Percentiles rank a stretch among this genome's conserved stretches.
phyloP scores from a whole-genome alignment of 768 basidiomycete genomes.

The Leccinellum luteum region DNA sequence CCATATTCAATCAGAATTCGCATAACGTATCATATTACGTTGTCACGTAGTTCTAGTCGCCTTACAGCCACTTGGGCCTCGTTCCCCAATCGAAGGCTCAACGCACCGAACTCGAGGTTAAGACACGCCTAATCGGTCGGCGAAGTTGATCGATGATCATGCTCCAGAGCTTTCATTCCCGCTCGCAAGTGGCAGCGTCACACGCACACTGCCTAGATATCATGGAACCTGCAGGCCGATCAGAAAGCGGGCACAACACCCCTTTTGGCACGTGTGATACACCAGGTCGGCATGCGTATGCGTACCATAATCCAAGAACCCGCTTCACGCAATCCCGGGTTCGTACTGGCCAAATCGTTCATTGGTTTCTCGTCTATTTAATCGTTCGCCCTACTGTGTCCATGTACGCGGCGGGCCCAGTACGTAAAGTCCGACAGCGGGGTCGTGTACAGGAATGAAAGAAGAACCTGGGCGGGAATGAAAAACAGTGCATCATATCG shows the following conservation, averaged over 20 bases:
- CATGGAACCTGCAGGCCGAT: background rate
- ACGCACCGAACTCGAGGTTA: background rate
- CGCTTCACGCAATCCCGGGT: background rate
- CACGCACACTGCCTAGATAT: background rate
- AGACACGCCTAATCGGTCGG: background rate
- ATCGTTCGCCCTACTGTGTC: background rate
- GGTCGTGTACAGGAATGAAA: background rate
- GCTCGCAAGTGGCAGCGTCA: background rate
- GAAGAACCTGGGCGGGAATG: slow-evolving; percentile 18
- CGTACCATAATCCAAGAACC: background rate
- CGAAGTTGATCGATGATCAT: background rate
- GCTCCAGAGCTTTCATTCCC: background rate
- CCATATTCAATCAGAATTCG: too few species aligned
- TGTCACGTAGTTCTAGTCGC: background rate
- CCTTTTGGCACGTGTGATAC: background rate
- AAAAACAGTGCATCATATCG: background rate
- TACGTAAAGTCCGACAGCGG: background rate
- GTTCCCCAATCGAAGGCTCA: background rate
- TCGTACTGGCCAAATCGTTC: background rate
- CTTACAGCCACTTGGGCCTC: background rate
- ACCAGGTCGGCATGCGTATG: background rate
- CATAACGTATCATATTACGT: background rate
- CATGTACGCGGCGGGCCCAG: background rate
- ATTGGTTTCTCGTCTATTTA: background rate
- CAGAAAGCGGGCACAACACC: background rate